phyloP scores from a whole-genome alignment of 768 basidiomycete genomes.

The Steccherinum ochraceum region DNA sequence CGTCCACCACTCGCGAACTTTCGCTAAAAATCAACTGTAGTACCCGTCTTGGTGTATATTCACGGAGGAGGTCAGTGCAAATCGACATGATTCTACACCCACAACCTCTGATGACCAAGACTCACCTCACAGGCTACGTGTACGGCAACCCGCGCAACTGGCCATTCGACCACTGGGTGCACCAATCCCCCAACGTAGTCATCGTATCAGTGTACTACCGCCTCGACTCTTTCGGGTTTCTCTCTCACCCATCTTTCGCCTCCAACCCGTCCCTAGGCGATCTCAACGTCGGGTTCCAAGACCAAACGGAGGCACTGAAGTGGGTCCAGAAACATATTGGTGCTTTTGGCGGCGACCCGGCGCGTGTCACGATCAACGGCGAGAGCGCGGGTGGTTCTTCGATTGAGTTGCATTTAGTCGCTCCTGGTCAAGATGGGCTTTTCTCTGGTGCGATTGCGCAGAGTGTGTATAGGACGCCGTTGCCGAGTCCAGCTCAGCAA shows the following conservation, averaged over 20 bases:
- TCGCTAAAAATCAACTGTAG: conserved; percentile 7
- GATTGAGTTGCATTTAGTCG: conserved; percentile 53
- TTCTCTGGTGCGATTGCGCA: conserved; percentile 57
- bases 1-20: neutral
- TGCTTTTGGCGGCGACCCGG: conserved; percentile 34
- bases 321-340: conserved; percentile 34
- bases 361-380: conserved; percentile 45
- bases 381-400: conserved; percentile 53
- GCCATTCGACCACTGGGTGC: conserved; percentile 62
- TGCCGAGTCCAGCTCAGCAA: conserved; percentile 47
- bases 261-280: conserved; percentile 33
- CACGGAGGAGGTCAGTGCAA: conserved; percentile 32
- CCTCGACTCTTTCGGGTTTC: conserved; percentile 58
- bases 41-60: conserved; percentile 36
- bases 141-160: conserved; percentile 58
- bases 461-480: conserved; percentile 48
- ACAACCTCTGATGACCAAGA: too few species aligned
- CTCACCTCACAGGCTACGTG: conserved; percentile 35
- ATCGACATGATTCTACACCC: neutral
- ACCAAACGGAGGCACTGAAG: conserved; percentile 39
- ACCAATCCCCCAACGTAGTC: conserved; percentile 56
- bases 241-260: conserved; percentile 41
- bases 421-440: conserved; percentile 30
- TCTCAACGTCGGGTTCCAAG: conserved; percentile 48
- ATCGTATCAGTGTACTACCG: conserved; percentile 65